phyloP scores from a whole-genome alignment of 2,329 filamentous ascomycete genomes.

The Rhynchosporium graminicola region DNA sequence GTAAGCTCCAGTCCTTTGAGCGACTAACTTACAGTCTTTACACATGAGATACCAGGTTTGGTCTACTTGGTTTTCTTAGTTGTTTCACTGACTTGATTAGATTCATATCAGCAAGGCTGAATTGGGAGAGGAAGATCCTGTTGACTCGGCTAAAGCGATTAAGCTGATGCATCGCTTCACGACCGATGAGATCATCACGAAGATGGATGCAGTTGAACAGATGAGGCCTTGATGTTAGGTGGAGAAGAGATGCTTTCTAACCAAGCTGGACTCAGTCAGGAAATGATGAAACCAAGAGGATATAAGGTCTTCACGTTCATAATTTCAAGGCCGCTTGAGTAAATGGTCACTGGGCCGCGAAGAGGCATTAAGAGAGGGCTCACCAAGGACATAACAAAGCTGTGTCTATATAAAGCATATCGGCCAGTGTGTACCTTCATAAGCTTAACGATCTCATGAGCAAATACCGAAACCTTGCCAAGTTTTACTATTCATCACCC shows the following conservation, averaged over 20 bases:
- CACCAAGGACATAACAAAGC: too few relatives aligned
- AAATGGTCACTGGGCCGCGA: too few relatives aligned
- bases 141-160: constrained; percentile 45
- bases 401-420: too few relatives aligned
- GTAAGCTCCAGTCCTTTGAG: constrained; percentile 45
- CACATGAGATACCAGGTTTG: not conserved
- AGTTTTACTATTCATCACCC: too few relatives aligned
- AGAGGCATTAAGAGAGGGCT: too few relatives aligned
- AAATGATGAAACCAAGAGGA: too few relatives aligned
- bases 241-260: not conserved
- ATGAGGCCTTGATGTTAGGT: not conserved
- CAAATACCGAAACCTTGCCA: too few relatives aligned
- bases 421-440: too few relatives aligned
- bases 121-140: constrained; percentile 52
- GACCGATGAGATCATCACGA: constrained; percentile 61
- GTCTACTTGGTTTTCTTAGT: constrained; percentile 1
- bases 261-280: too few relatives aligned
- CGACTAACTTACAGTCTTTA: not conserved
- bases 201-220: constrained; percentile 59
- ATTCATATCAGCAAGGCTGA: constrained; percentile 61
- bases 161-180: constrained; percentile 82
- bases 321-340: too few relatives aligned
- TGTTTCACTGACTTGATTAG: constrained; percentile 40
- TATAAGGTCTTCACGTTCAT: too few relatives aligned
- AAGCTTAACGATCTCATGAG: too few relatives aligned